phyloP scores from a whole-genome alignment of 176 grass and related monocot species.

The Coix lacrymajobi region DNA sequence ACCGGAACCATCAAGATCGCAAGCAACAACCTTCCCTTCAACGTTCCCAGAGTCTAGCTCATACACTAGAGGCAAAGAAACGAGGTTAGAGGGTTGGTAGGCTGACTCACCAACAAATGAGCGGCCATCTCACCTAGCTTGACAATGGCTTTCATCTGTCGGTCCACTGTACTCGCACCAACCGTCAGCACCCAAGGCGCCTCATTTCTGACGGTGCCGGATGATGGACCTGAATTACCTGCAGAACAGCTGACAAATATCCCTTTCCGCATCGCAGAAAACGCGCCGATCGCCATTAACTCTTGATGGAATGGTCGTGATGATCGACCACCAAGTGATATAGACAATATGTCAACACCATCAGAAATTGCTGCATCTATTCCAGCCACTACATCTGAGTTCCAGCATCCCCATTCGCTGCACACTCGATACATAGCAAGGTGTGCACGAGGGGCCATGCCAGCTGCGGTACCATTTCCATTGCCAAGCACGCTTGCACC shows the following conservation, averaged over 20 bases:
- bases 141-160: slow-evolving; percentile 29
- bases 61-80: neutral
- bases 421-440: slow-evolving; percentile 55
- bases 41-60: neutral
- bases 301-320: slow-evolving; percentile 9
- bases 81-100: slow-evolving; percentile 31
- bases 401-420: neutral
- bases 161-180: slow-evolving; percentile 47
- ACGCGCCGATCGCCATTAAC: slow-evolving; percentile 10
- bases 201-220: neutral
- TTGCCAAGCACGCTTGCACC: slow-evolving; percentile 44
- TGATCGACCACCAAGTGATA: slow-evolving; percentile 5
- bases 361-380: slow-evolving; percentile 47
- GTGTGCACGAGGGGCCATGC: slow-evolving; percentile 48
- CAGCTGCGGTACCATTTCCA: slow-evolving; percentile 41
- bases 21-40: slow-evolving; percentile 29
- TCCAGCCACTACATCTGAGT: slow-evolving; percentile 21
- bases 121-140: slow-evolving; percentile 34
- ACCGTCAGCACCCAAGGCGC: slow-evolving; percentile 48
- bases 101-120: slow-evolving; percentile 38
- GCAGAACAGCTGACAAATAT: slow-evolving; percentile 38
- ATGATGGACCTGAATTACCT: slow-evolving; percentile 21
- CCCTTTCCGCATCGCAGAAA: slow-evolving; percentile 30
- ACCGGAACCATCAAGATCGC: neutral
- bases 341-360: slow-evolving; percentile 48